Evolutionary conservation across 1,284 basidiomycete genomes (phyloP).

Genomic region (Cutaneotrichosporon sp.): DNA sequence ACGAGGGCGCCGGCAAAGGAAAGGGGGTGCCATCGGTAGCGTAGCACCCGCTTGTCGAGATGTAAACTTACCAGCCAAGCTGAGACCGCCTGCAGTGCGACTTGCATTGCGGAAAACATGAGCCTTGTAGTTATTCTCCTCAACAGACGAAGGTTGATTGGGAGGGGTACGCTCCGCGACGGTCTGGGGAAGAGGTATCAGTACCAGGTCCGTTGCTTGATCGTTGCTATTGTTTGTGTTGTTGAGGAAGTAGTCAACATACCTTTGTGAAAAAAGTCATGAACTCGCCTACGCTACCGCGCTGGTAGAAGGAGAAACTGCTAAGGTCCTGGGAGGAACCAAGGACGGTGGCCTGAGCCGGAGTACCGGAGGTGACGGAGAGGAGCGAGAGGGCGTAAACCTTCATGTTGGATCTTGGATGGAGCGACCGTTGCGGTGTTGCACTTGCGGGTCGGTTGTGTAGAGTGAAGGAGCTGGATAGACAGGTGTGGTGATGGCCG

Average conservation of each 20-base stretch:
- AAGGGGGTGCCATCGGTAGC: not conserved
- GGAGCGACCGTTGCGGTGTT: not conserved
- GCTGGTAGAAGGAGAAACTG: constrained; percentile 91
- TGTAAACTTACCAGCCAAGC: constrained; percentile 61
- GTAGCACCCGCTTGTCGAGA: not conserved
- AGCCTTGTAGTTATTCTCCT: constrained; percentile 90
- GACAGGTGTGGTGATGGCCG: not conserved
- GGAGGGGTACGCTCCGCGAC: constrained; percentile 83
- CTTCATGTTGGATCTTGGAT: constrained; percentile 45
- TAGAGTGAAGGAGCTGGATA: not conserved
- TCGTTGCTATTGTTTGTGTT: not conserved
- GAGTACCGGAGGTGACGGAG: constrained; percentile 40
- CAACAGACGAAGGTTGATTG: constrained; percentile 85
- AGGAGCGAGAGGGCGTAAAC: constrained; percentile 54
- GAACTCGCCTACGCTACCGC: constrained; percentile 89
- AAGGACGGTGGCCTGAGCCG: constrained; percentile 58
- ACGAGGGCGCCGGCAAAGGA: not conserved
- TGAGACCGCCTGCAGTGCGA: constrained; percentile 34
- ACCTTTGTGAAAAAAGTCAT: constrained; percentile 88
- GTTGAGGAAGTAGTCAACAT: constrained; percentile 55
- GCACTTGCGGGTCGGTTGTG: not conserved
- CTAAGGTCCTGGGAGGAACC: constrained; percentile 75
- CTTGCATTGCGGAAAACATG: constrained; percentile 67
- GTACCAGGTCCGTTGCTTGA: too few relatives aligned
- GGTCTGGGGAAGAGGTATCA: constrained; percentile 54